These are phyloP conservation scores for Globisporangium spiculum DNA, from an alignment of 352 stramenopile species.

Conservation along the genomic window DNA sequence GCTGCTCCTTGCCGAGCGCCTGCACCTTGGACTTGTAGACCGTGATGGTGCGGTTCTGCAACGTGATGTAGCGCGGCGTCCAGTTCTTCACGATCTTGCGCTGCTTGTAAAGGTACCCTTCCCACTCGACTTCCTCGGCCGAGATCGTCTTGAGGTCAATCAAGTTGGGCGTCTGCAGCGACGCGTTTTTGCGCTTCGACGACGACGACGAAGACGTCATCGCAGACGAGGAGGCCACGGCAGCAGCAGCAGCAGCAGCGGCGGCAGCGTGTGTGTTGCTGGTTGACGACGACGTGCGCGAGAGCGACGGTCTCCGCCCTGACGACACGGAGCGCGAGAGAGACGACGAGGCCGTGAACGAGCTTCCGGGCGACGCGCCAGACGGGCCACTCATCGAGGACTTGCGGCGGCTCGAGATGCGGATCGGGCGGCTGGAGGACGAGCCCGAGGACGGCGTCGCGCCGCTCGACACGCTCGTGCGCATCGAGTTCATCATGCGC, in stretches of 20 bases:
- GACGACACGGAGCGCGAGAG: constrained; percentile 21
- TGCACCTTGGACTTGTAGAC: constrained; percentile 89
- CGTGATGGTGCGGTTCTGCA: constrained; percentile 76
- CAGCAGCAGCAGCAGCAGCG: constrained; percentile 5
- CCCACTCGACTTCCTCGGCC: constrained; percentile 84
- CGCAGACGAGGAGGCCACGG: constrained; percentile 11
- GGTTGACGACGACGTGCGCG: constrained; percentile 22
- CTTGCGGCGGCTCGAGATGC: constrained; percentile 41
- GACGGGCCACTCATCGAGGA: constrained; percentile 33
- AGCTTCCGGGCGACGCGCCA: constrained; percentile 16
- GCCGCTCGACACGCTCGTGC: constrained; percentile 32
- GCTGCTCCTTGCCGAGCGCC: constrained; percentile 73
- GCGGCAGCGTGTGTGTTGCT: constrained; percentile 23
- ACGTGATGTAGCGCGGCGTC: constrained; percentile 84
- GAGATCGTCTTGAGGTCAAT: constrained; percentile 88
- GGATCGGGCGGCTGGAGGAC: constrained; percentile 15
- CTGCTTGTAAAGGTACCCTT: constrained; percentile 89
- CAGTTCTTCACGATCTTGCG: constrained; percentile 89
- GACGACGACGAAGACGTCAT: constrained; percentile 1
- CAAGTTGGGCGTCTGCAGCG: constrained; percentile 65
- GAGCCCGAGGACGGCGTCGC: constrained; percentile 1
- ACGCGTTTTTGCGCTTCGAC: constrained; percentile 6
- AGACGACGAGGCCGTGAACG: constrained; percentile 21
- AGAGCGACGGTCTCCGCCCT: constrained; percentile 36
- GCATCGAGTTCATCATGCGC: constrained; percentile 48